Base-by-base conservation (phyloP, 179 eudicot genomes). In the Silene noctiflora region DNA sequence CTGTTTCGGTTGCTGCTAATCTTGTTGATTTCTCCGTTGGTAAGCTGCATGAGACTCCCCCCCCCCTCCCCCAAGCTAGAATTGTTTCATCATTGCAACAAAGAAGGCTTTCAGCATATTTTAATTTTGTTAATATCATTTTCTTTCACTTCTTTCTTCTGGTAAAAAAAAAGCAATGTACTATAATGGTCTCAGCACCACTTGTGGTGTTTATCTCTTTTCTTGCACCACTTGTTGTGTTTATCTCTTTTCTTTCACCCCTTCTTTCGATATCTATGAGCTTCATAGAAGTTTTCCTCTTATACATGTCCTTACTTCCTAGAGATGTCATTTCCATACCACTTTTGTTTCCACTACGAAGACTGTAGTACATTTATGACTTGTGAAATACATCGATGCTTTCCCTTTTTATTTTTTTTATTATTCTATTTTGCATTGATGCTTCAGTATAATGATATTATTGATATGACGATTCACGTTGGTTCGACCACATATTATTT, bases 1-100 rank as follows among this genome's bases (percentile, higher is more conserved):
- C 99, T 84, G 96, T 93, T n/a, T 91, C 92, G 62, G 97, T 90
- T 67, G 92, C 99, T 83, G 94, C 97, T 51, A 83, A 87, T 78
- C 84, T 96, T 75, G 96, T 87, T 85, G 96, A 93, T 74, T 91
- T 96, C 81, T 85, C 97, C 80, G 66, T 96, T 71, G 99, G 99
- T 91, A 81, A 85, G 88, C 48, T 77, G 75, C 75, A 62, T 63
- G 9, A 13, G n/a, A n/a, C 24, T 39, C 20, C 69, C 39, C 33
- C 53, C 22, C 11, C 42, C 20, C 69, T 48, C 33, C 53, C 22
- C 11, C 42, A 69, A 33, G 44, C 29, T 71, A 10, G 2, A 67
- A 60, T 33, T 79, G 53, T 39, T 24, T 55, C 77, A 44, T 72
- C 42, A 46, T 75, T 74, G 74, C 67, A 56, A n/a, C 35, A 4